Conservation (phyloP, 2,329 filamentous ascomycete genomes). For the Scedosporium apiospermum region DNA sequence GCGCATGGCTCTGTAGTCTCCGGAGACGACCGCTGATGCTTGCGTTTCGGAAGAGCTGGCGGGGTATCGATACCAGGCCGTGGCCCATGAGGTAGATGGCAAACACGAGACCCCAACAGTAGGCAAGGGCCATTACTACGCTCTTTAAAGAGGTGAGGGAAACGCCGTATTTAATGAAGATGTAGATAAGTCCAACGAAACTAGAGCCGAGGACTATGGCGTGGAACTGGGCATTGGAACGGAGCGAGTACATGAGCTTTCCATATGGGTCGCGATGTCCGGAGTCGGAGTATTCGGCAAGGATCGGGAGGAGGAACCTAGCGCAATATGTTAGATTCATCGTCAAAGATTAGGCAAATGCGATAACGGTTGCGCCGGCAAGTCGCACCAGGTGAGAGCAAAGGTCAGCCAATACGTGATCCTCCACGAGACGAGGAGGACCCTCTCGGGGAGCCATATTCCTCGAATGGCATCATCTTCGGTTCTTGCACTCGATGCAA, state of each 20-base stretch:
- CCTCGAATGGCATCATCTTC: slow-evolving; percentile 64
- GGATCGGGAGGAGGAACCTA: slow-evolving; percentile 81
- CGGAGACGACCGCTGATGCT: slow-evolving; percentile 66
- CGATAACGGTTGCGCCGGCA: slow-evolving; percentile 10
- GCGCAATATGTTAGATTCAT: neutral
- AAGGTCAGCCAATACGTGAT: slow-evolving; percentile 98
- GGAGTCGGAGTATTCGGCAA: slow-evolving; percentile 90
- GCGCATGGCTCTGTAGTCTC: slow-evolving; percentile 68
- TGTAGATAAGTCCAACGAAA: slow-evolving; percentile 67
- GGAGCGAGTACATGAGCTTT: slow-evolving; percentile 74
- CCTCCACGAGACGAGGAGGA: slow-evolving; percentile 82
- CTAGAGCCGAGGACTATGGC: slow-evolving; percentile 65
- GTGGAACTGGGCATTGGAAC: slow-evolving; percentile 83
- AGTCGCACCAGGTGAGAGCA: slow-evolving; percentile 72
- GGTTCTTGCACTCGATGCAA: slow-evolving; percentile 73
- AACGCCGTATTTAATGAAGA: slow-evolving; percentile 70
- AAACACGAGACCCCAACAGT: slow-evolving; percentile 83
- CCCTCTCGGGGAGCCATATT: slow-evolving; percentile 74
- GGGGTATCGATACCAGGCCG: slow-evolving; percentile 82
- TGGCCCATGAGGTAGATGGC: slow-evolving; percentile 98
- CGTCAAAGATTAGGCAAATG: neutral
- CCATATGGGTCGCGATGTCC: slow-evolving; percentile 82
- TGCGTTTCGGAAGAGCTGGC: slow-evolving; percentile 69
- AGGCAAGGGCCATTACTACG: slow-evolving; percentile 85
- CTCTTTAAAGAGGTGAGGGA: slow-evolving; percentile 66